A percentile compares a stretch with the other conserved stretches of the same genome.
Conservation (phyloP, 768 basidiomycete species). For the Rhizopogon roseolus region DNA sequence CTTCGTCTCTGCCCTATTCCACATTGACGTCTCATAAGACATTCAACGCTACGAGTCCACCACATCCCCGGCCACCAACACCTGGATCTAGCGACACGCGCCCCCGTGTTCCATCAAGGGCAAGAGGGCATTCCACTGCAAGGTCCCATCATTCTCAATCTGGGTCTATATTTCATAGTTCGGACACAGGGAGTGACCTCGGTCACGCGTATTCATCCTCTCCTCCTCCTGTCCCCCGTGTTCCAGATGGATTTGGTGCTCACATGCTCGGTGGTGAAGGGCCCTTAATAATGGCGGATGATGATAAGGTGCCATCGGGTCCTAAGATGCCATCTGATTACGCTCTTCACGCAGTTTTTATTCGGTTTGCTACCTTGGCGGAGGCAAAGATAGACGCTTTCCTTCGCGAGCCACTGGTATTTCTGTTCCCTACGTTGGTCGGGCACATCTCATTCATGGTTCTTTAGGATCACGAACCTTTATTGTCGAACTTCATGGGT, state of each 20-base stretch:
- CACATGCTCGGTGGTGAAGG: slow-evolving; percentile 44
- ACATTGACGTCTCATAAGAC: slow-evolving; percentile 34
- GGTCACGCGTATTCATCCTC: slow-evolving; percentile 47
- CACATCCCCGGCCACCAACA: slow-evolving; percentile 56
- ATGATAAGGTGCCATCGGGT: slow-evolving; percentile 64
- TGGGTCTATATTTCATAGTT: slow-evolving; percentile 67
- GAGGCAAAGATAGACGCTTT: slow-evolving; percentile 79
- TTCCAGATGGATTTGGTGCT: slow-evolving; percentile 57
- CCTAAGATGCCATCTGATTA: slow-evolving; percentile 85
- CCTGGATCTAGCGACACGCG: slow-evolving; percentile 47
- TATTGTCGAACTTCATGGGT: slow-evolving; percentile 65
- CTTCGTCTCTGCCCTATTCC: slow-evolving; percentile 62
- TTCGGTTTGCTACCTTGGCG: slow-evolving; percentile 75
- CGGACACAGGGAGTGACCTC: slow-evolving; percentile 69
- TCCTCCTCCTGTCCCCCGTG: slow-evolving; percentile 76
- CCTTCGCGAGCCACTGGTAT: slow-evolving; percentile 61
- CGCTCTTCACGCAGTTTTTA: slow-evolving; percentile 84
- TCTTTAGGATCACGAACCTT: slow-evolving; percentile 63
- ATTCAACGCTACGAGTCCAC: slow-evolving; percentile 42
- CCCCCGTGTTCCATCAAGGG: slow-evolving; percentile 33
- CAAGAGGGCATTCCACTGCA: slow-evolving; percentile 53
- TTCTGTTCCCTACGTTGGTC: slow-evolving; percentile 19
- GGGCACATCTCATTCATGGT: neutral
- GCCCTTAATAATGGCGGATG: slow-evolving; percentile 50
- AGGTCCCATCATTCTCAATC: slow-evolving; percentile 77